Conservation (phyloP, 345 rosid genomes). For the Eutrema japonicum region DNA sequence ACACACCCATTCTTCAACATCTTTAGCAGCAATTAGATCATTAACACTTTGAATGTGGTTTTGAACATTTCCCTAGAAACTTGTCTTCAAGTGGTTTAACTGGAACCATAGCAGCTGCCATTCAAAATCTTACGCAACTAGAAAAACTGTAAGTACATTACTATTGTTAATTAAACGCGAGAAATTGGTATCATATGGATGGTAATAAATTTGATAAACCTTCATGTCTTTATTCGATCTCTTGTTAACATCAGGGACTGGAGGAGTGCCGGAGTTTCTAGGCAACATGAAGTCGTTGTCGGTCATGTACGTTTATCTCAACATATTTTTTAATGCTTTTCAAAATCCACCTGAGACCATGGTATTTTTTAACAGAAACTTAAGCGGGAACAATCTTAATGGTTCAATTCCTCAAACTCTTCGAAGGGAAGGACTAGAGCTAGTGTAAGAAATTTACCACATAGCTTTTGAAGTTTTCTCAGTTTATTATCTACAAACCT, state of each 20-base stretch:
- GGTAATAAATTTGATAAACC: background rate
- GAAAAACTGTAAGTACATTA: slow-evolving; percentile 47
- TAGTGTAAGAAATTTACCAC: slow-evolving; percentile 24
- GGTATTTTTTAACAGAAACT: slow-evolving; percentile 41
- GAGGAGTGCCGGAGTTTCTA: slow-evolving; percentile 51
- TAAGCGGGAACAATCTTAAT: slow-evolving; percentile 43
- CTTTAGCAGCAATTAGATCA: background rate
- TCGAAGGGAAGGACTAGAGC: slow-evolving; percentile 13
- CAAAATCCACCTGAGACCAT: background rate
- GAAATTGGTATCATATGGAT: background rate
- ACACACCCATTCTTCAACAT: background rate
- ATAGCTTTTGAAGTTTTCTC: background rate
- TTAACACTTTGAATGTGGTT: background rate
- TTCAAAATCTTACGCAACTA: slow-evolving; percentile 43
- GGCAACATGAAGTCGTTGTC: slow-evolving; percentile 45
- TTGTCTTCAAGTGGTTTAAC: slow-evolving; percentile 51
- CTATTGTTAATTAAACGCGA: background rate
- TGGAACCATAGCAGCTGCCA: slow-evolving; percentile 40
- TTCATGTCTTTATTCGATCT: background rate
- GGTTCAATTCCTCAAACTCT: slow-evolving; percentile 52
- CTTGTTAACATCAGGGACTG: slow-evolving; percentile 49
- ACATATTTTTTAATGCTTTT: background rate
- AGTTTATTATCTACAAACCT: background rate
- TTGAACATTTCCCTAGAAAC: slow-evolving; percentile 24
- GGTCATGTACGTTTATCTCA: slow-evolving; percentile 49